Evolutionary conservation across 2,329 filamentous ascomycete genomes (phyloP).

Genomic region (Aspergillus niger): DNA sequence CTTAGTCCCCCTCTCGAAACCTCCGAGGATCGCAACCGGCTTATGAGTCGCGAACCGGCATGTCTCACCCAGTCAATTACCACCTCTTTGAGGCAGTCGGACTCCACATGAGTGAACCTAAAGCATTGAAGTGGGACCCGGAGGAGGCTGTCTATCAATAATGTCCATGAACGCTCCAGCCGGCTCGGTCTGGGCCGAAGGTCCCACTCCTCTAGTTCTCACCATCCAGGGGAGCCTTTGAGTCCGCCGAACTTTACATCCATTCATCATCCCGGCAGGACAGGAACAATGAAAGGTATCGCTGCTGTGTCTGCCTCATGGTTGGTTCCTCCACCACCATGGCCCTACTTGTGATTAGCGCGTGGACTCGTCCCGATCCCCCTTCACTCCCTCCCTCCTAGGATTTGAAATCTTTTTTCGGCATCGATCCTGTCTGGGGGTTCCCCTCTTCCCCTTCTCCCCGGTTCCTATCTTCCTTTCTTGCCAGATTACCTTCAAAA

Average conservation of each 20-base stretch:
- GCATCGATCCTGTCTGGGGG: not conserved
- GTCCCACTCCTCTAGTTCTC: too few species aligned
- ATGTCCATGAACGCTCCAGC: too few species aligned
- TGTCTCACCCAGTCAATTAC: too few species aligned
- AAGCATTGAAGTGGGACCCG: too few species aligned
- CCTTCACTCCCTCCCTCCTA: not conserved
- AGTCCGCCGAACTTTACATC: not conserved
- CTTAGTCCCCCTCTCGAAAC: too few species aligned
- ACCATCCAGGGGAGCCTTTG: not conserved
- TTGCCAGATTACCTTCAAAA: not conserved
- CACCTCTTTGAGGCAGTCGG: too few species aligned
- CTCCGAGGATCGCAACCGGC: too few species aligned
- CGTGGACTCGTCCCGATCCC: not conserved
- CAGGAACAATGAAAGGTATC: not conserved
- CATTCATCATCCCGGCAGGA: not conserved
- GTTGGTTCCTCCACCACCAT: conserved; percentile 1
- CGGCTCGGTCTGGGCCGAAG: too few species aligned
- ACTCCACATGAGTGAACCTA: too few species aligned
- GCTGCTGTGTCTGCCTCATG: not conserved
- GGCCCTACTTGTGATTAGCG: not conserved
- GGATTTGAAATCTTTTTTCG: too few species aligned
- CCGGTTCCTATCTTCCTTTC: not conserved
- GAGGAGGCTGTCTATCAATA: too few species aligned
- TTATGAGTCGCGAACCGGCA: too few species aligned
- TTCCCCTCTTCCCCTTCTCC: not conserved